Evolutionary conservation across 2,329 filamentous ascomycete genomes (phyloP).

Genomic region (Arthrobotrys conoides): DNA sequence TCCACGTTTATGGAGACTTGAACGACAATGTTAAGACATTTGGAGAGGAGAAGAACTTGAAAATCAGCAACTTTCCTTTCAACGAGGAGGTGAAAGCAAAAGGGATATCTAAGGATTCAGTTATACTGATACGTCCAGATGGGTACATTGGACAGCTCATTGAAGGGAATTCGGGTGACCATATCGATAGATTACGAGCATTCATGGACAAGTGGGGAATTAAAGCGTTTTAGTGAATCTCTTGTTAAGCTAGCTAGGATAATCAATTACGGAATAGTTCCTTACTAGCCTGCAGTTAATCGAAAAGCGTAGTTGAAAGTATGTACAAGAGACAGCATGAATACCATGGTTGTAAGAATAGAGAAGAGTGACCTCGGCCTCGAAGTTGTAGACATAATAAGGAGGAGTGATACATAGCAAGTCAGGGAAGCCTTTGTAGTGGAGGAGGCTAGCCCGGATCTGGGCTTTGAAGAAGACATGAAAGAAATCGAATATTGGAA

Average conservation of each 20-base stretch:
- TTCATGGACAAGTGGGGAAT: conserved; percentile 49
- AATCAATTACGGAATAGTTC: not conserved
- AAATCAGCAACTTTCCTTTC: conserved; percentile 30
- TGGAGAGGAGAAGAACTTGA: conserved; percentile 19
- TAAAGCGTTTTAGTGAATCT: conserved; percentile 23
- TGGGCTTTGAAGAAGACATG: no score
- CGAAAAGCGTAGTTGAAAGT: no score
- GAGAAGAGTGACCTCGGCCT: no score
- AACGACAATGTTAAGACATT: conserved; percentile 19
- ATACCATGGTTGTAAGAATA: no score
- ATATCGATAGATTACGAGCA: conserved; percentile 16
- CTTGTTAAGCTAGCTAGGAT: not conserved
- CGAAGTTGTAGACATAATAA: not conserved
- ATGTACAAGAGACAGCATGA: no score
- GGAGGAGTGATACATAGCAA: not conserved
- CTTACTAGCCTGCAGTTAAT: no score
- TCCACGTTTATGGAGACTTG: conserved; percentile 42
- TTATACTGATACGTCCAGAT: conserved; percentile 45
- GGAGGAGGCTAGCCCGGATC: no score
- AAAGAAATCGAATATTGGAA: not conserved
- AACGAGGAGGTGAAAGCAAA: conserved; percentile 25
- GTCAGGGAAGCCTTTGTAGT: not conserved
- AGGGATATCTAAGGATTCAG: conserved; percentile 27
- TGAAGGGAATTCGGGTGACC: conserved; percentile 8
- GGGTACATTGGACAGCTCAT: conserved; percentile 44